phyloP scores from a whole-genome alignment of 208 protist species.

The Acanthamoeba lugdunensis region DNA sequence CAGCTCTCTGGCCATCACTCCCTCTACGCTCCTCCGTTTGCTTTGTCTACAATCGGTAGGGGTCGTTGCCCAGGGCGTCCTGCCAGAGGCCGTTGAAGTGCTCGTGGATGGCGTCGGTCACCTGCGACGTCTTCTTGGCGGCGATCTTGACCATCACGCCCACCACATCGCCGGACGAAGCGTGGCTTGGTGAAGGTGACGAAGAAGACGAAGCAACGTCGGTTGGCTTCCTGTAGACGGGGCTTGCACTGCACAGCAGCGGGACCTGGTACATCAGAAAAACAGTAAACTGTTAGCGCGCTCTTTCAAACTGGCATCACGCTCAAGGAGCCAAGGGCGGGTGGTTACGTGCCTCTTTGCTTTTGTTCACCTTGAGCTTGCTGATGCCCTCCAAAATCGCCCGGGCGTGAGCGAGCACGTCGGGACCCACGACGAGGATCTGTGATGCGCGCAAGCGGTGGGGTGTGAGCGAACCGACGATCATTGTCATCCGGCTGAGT shows the following conservation, averaged over 20 bases:
- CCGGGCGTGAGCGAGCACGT: not conserved
- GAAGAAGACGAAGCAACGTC: not conserved
- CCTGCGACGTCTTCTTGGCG: slow-evolving; percentile 44
- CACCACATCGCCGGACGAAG: not conserved
- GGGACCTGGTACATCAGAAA: not conserved
- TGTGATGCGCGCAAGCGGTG: not conserved
- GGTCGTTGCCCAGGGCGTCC: slow-evolving; percentile 10
- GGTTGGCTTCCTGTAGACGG: not conserved
- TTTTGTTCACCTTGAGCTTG: not conserved
- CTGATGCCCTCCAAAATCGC: not conserved
- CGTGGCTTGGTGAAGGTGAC: not conserved
- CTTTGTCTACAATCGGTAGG: not conserved
- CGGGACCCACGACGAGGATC: not conserved
- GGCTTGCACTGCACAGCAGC: slow-evolving; percentile 57
- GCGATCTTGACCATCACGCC: slow-evolving; percentile 62
- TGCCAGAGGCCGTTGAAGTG: slow-evolving; percentile 41
- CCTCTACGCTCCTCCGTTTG: too few relatives aligned
- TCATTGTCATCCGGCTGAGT: too few relatives aligned
- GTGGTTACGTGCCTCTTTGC: not conserved
- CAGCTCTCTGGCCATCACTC: too few relatives aligned
- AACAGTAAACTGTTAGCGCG: too few relatives aligned
- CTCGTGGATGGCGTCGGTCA: slow-evolving; percentile 36
- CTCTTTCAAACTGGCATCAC: too few relatives aligned
- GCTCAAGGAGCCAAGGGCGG: too few relatives aligned
- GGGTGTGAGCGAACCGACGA: too few relatives aligned